Evolutionary conservation across 306 rosid species (phyloP).

Genomic region (Cicer chorassanicum): DNA sequence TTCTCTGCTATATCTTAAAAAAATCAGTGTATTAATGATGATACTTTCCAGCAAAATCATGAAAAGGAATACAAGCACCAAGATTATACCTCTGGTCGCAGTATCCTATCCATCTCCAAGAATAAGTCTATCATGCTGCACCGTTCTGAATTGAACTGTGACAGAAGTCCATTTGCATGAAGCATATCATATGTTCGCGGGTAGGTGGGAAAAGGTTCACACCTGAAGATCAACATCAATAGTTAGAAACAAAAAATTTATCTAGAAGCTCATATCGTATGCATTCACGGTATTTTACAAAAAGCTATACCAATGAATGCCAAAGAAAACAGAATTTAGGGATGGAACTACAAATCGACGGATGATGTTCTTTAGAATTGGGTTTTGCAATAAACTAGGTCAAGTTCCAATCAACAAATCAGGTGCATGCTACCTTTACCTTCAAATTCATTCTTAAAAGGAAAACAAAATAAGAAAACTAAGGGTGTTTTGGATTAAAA

Average conservation of each 20-base stretch:
- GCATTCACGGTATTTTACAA: conserved; percentile 18
- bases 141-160: conserved; percentile 71
- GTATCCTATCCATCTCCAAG: conserved; percentile 94
- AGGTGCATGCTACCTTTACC: conserved; percentile 33
- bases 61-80: conserved; percentile 27
- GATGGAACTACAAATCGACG: background rate
- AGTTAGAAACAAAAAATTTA: conserved; percentile 40
- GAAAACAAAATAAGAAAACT: conserved; percentile 35
- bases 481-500: background rate
- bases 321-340: conserved; percentile 15
- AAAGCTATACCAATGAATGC: conserved; percentile 16
- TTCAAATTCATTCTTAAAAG: conserved; percentile 36
- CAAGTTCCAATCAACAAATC: conserved; percentile 37
- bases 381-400: conserved; percentile 35
- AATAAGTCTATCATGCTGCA: conserved; percentile 79
- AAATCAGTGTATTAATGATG: background rate
- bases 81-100: conserved; percentile 87
- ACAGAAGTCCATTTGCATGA: conserved; percentile 85
- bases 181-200: conserved; percentile 96
- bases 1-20: conserved; percentile 26
- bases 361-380: conserved; percentile 28
- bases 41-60: conserved; percentile 32
- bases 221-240: conserved; percentile 66
- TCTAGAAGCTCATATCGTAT: conserved; percentile 25
- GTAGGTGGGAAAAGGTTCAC: conserved; percentile 95